Conservation (phyloP, 2,329 filamentous ascomycete species). For the Trichoderma endophyticum region DNA sequence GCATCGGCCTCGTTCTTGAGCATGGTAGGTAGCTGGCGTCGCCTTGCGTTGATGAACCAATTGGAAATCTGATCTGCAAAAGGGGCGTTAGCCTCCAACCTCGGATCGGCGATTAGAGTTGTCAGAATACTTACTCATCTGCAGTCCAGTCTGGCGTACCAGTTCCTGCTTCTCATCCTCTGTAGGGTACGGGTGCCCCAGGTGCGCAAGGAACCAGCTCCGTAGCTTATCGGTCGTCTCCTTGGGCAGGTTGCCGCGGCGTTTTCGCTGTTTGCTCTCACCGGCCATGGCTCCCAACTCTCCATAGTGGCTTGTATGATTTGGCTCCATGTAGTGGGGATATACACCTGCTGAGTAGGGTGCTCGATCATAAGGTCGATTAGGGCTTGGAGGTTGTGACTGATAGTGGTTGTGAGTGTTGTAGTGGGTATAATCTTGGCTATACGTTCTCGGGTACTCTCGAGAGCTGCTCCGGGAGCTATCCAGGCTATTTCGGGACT, state of each 20-base stretch:
- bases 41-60: slow-evolving; percentile 77
- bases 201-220: slow-evolving; percentile 74
- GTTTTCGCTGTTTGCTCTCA: slow-evolving; percentile 55
- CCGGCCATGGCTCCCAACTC: slow-evolving; percentile 42
- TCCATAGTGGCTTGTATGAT: slow-evolving; percentile 33
- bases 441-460: background rate
- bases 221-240: slow-evolving; percentile 79
- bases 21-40: slow-evolving; percentile 61
- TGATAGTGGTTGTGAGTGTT: slow-evolving; percentile 45
- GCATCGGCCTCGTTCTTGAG: slow-evolving; percentile 54
- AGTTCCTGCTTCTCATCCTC: slow-evolving; percentile 85
- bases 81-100: slow-evolving; percentile 18
- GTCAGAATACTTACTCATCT: slow-evolving; percentile 61
- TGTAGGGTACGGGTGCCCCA: slow-evolving; percentile 79
- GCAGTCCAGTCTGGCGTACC: slow-evolving; percentile 71
- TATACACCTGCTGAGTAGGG: slow-evolving; percentile 40
- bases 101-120: background rate
- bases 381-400: slow-evolving; percentile 45
- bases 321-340: slow-evolving; percentile 42
- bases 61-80: slow-evolving; percentile 66
- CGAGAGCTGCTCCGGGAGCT: background rate
- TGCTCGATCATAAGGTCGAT: slow-evolving; percentile 42
- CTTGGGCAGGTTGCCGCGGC: slow-evolving; percentile 86
- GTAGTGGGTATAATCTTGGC: slow-evolving; percentile 37
- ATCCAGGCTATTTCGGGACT: slow-evolving; percentile 16